These are phyloP conservation scores for Glarea lozoyensis DNA, from an alignment of 495 filamentous ascomycete species.

Conservation along the genomic window DNA sequence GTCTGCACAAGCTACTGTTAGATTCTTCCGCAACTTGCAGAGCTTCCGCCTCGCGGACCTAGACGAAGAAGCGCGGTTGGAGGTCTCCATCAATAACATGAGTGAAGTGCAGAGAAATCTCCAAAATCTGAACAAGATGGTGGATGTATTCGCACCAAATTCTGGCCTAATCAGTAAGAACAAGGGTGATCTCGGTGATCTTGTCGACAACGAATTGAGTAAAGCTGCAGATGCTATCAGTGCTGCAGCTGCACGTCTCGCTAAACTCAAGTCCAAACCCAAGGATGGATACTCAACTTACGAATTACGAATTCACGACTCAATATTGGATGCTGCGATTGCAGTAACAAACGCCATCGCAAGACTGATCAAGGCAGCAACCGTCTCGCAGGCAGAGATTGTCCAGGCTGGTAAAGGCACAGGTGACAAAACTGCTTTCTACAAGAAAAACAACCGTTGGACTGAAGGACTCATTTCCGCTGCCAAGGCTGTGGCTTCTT, in stretches of 20 bases:
- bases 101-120: slow-evolving; percentile 87
- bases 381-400: slow-evolving; percentile 90
- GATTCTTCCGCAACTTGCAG: slow-evolving; percentile 90
- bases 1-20: slow-evolving; percentile 80
- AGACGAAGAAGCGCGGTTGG: slow-evolving; percentile 80
- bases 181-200: slow-evolving; percentile 82
- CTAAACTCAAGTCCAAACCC: slow-evolving; percentile 87
- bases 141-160: slow-evolving; percentile 82
- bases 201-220: slow-evolving; percentile 84
- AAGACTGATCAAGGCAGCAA: slow-evolving; percentile 92
- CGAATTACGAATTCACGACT: slow-evolving; percentile 89
- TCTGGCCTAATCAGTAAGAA: slow-evolving; percentile 64
- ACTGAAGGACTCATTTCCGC: slow-evolving; percentile 95
- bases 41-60: slow-evolving; percentile 89
- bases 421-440: slow-evolving; percentile 88
- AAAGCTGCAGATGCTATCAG: slow-evolving; percentile 96
- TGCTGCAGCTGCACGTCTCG: slow-evolving; percentile 78
- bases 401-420: slow-evolving; percentile 89
- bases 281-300: slow-evolving; percentile 94
- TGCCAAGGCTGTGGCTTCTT: slow-evolving; percentile 86
- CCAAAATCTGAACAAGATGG: slow-evolving; percentile 83
- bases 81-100: slow-evolving; percentile 94
- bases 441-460: slow-evolving; percentile 98
- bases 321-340: slow-evolving; percentile 86
- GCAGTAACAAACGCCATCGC: slow-evolving; percentile 96